Conservation (phyloP, 2,329 filamentous ascomycete genomes). For the Pochonia chlamydosporia region DNA sequence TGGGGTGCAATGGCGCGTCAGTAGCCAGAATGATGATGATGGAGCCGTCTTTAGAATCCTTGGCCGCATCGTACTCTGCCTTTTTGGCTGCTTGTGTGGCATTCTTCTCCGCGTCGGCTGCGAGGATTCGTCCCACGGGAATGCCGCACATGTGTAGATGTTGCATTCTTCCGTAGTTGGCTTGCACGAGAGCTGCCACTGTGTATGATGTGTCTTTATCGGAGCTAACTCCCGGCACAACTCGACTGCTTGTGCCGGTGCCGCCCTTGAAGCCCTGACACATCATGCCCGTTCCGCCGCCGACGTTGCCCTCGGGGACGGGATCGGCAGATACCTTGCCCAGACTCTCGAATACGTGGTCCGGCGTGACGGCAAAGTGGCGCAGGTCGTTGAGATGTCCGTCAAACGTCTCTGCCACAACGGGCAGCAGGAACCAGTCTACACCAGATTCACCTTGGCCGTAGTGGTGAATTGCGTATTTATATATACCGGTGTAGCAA, state of each 20-base stretch:
- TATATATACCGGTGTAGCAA: slow-evolving; percentile 52
- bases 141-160: slow-evolving; percentile 55
- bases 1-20: slow-evolving; percentile 24
- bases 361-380: slow-evolving; percentile 48
- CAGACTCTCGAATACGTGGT: slow-evolving; percentile 50
- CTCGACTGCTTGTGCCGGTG: slow-evolving; percentile 55
- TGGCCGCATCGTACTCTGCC: too few species aligned
- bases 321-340: slow-evolving; percentile 40
- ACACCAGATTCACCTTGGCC: slow-evolving; percentile 34
- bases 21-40: slow-evolving; percentile 28
- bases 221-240: slow-evolving; percentile 42
- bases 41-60: slow-evolving; percentile 28
- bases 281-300: slow-evolving; percentile 64
- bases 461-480: slow-evolving; percentile 45
- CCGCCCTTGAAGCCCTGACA: slow-evolving; percentile 63
- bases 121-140: slow-evolving; percentile 57
- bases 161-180: slow-evolving; percentile 55
- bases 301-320: slow-evolving; percentile 57
- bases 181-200: slow-evolving; percentile 56
- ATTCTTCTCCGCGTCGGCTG: too few species aligned
- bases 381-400: slow-evolving; percentile 53
- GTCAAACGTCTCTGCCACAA: slow-evolving; percentile 60
- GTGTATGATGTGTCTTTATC: slow-evolving; percentile 43
- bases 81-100: too few species aligned
- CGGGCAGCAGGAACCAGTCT: slow-evolving; percentile 49